A percentile compares a stretch with the other conserved stretches of the same genome.
Evolutionary conservation across 805 yeast genomes (phyloP).

Genomic region (Barnettozyma populi): DNA sequence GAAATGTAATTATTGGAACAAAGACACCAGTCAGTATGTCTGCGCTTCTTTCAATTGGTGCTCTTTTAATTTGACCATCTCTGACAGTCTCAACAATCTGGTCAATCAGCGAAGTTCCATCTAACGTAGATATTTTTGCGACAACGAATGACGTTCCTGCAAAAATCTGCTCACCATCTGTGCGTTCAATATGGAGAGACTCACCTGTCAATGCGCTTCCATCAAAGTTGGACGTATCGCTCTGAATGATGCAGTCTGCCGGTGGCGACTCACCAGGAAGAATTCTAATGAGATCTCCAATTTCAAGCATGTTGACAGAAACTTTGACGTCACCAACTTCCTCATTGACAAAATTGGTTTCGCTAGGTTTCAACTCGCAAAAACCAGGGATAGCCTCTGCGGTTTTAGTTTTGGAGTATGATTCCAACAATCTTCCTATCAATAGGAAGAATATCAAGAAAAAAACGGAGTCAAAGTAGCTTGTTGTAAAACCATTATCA

Average conservation of each 20-base stretch:
- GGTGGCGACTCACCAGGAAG: slow-evolving; percentile 58
- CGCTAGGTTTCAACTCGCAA: slow-evolving; percentile 43
- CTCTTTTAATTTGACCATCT: slow-evolving; percentile 65
- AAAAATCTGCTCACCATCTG: slow-evolving; percentile 59
- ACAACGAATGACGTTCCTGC: slow-evolving; percentile 60
- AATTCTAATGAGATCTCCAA: slow-evolving; percentile 44
- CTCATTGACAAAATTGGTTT: slow-evolving; percentile 39
- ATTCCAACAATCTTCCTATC: slow-evolving; percentile 65
- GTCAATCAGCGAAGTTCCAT: slow-evolving; percentile 62
- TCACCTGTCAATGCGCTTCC: slow-evolving; percentile 63
- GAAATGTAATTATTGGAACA: slow-evolving; percentile 60
- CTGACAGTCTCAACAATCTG: slow-evolving; percentile 66
- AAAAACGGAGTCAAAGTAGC: slow-evolving; percentile 76
- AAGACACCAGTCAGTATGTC: slow-evolving; percentile 64
- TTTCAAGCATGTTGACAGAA: slow-evolving; percentile 41
- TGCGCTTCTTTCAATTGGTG: slow-evolving; percentile 69
- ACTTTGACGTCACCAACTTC: slow-evolving; percentile 29
- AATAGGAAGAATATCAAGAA: slow-evolving; percentile 67
- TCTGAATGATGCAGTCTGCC: slow-evolving; percentile 46
- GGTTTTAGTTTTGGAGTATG: slow-evolving; percentile 60
- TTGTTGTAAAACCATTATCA: slow-evolving; percentile 45
- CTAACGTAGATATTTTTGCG: slow-evolving; percentile 51
- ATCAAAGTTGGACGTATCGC: slow-evolving; percentile 47
- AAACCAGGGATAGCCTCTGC: slow-evolving; percentile 57
- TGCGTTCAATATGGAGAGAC: slow-evolving; percentile 51